Conservation (phyloP, 495 filamentous ascomycete genomes). For the Trichoderma parareesei region DNA sequence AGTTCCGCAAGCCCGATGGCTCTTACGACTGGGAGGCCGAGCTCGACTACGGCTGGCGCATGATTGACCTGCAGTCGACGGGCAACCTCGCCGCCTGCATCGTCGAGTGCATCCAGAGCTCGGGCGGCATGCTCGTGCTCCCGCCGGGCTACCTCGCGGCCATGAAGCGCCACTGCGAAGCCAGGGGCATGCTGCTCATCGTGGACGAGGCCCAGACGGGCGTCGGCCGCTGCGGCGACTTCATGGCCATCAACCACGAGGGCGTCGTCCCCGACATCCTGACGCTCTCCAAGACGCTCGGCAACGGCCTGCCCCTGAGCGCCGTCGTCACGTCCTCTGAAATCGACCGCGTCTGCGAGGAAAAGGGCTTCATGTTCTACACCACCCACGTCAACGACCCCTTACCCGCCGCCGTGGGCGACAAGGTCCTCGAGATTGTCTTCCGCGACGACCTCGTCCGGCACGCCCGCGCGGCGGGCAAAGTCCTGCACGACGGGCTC, state of each 20-base stretch:
- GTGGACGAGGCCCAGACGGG: conserved; percentile 51
- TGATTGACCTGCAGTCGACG: conserved; percentile 44
- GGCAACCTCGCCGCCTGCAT: conserved; percentile 50
- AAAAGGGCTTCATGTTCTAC: conserved; percentile 30
- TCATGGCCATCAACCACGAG: conserved; percentile 44
- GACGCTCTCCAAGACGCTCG: conserved; percentile 45
- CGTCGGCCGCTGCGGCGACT: conserved; percentile 40
- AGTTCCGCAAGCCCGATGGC: conserved; percentile 41
- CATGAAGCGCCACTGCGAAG: conserved; percentile 38
- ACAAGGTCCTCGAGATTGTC: conserved; percentile 49
- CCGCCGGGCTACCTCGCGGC: conserved; percentile 39
- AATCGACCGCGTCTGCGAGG: conserved; percentile 35
- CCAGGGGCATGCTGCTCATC: conserved; percentile 45
- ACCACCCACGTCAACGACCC: conserved; percentile 47
- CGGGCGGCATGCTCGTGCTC: conserved; percentile 42
- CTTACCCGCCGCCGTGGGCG: conserved; percentile 44
- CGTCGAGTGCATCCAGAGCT: conserved; percentile 45
- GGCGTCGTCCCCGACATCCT: conserved; percentile 45
- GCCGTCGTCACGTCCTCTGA: conserved; percentile 40
- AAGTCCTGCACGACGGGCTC: conserved; percentile 34
- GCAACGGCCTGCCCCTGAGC: conserved; percentile 44
- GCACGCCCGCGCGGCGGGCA: conserved; percentile 31
- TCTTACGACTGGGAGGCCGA: conserved; percentile 51
- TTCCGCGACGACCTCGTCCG: conserved; percentile 40
- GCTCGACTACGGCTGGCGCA: conserved; percentile 44